Percentiles rank a stretch among this genome's conserved stretches.
These are phyloP conservation scores for Simplicillium sp. DNA, from an alignment of 2,329 filamentous ascomycete species.

Conservation along the genomic window DNA sequence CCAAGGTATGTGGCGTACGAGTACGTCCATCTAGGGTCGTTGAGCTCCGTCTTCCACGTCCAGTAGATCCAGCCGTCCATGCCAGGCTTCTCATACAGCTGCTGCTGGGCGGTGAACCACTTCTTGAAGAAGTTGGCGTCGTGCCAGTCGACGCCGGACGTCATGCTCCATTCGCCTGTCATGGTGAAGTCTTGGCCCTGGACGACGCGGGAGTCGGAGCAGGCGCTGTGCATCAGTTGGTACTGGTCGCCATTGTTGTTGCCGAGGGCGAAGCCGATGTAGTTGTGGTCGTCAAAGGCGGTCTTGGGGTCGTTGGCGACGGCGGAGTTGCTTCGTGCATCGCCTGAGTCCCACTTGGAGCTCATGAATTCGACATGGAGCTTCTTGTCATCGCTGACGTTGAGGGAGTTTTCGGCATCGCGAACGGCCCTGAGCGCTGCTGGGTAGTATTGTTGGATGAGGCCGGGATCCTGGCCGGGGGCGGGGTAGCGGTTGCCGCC, in stretches of 20 bases:
- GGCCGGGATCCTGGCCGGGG: constrained; percentile 12
- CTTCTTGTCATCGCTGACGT: constrained; percentile 9
- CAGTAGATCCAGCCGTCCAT: constrained; percentile 48
- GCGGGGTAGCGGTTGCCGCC: constrained; percentile 11
- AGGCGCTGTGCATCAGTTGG: constrained; percentile 22
- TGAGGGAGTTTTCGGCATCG: constrained; percentile 11
- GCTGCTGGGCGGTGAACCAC: constrained; percentile 48
- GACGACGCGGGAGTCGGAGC: constrained; percentile 31
- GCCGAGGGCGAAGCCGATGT: constrained; percentile 16
- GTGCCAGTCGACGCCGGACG: constrained; percentile 32
- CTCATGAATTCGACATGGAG: constrained; percentile 40
- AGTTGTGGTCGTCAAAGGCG: constrained; percentile 49
- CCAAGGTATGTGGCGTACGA: constrained; percentile 12
- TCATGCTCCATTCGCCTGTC: constrained; percentile 49
- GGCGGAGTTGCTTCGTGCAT: constrained; percentile 8
- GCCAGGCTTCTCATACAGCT: constrained; percentile 38
- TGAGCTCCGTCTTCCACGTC: constrained; percentile 41
- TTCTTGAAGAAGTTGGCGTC: constrained; percentile 38
- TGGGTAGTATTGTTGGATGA: constrained; percentile 13
- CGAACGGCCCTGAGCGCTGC: constrained; percentile 13
- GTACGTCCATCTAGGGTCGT: constrained; percentile 20
- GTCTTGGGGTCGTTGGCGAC: constrained; percentile 28
- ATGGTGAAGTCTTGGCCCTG: constrained; percentile 27
- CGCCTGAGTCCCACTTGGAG: constrained; percentile 40
- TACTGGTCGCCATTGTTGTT: constrained; percentile 9